phyloP scores from a whole-genome alignment of 2,329 filamentous ascomycete species.

The Penicillium griseofulvum region DNA sequence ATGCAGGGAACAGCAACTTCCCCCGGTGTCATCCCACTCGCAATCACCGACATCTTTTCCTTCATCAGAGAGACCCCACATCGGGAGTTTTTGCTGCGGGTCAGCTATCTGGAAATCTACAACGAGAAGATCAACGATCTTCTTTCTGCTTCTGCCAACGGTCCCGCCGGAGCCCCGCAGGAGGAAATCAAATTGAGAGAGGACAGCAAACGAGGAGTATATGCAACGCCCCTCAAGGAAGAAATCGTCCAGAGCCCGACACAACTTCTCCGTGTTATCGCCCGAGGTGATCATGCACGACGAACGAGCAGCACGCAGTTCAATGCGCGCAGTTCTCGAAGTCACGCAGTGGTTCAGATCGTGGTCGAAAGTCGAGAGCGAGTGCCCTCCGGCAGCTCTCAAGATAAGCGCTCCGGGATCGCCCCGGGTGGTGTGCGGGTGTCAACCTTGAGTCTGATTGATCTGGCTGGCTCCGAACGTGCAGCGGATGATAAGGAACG shows the following conservation, averaged over 20 bases:
- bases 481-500: conserved; percentile 94
- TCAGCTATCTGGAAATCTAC: conserved; percentile 98
- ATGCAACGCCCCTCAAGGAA: conserved; percentile 92
- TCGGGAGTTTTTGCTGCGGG: conserved; percentile 87
- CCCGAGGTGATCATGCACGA: conserved; percentile 85
- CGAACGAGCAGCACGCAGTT: conserved; percentile 94
- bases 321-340: conserved; percentile 93
- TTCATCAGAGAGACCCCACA: conserved; percentile 97
- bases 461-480: conserved; percentile 93
- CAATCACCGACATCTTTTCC: conserved; percentile 98
- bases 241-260: conserved; percentile 98
- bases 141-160: conserved; percentile 67
- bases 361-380: conserved; percentile 95
- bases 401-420: conserved; percentile 67
- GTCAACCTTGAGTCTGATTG: conserved; percentile 91
- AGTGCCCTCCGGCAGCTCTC: conserved; percentile 55
- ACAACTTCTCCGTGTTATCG: conserved; percentile 90
- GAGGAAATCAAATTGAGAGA: conserved; percentile 98
- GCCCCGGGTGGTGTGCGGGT: conserved; percentile 88
- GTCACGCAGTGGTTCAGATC: conserved; percentile 97
- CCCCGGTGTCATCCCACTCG: conserved; percentile 92
- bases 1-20: conserved; percentile 98
- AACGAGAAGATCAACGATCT: conserved; percentile 97
- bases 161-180: conserved; percentile 57
- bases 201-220: conserved; percentile 93